Evolutionary conservation across 164 flowering plant genomes (phyloP).

Genomic region (Houttuynia cordata): DNA sequence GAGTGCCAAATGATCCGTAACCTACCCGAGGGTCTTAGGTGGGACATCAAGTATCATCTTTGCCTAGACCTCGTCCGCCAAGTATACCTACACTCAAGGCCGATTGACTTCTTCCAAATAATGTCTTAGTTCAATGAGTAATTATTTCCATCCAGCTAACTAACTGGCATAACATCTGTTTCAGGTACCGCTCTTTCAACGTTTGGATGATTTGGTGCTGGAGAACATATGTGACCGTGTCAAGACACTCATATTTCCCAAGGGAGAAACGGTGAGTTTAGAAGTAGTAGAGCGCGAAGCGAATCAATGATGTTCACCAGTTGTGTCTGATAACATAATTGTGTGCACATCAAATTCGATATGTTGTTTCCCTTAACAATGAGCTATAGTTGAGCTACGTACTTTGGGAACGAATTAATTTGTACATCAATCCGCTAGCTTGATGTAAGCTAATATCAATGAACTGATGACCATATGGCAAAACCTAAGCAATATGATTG

Average conservation of each 20-base stretch:
- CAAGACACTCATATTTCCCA: conserved; percentile 83
- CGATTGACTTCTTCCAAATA: no score
- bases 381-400: no score
- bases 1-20: conserved; percentile 71
- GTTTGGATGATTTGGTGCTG: conserved; percentile 86
- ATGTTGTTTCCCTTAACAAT: no score
- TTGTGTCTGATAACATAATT: background rate
- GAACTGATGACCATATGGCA: no score
- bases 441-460: no score
- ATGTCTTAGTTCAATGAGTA: no score
- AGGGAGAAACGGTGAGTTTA: conserved; percentile 74
- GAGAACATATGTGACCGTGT: conserved; percentile 95
- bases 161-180: background rate
- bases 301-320: background rate
- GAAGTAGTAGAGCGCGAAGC: no score
- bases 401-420: no score
- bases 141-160: no score
- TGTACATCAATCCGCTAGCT: no score
- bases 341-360: background rate
- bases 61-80: conserved; percentile 86
- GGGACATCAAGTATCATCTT: conserved; percentile 93
- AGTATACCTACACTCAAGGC: conserved; percentile 28
- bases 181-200: conserved; percentile 95
- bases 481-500: no score
- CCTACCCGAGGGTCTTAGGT: conserved; percentile 87